Evolutionary conservation across 305 asterid species (phyloP).

Genomic region (Coffea humblotiana): DNA sequence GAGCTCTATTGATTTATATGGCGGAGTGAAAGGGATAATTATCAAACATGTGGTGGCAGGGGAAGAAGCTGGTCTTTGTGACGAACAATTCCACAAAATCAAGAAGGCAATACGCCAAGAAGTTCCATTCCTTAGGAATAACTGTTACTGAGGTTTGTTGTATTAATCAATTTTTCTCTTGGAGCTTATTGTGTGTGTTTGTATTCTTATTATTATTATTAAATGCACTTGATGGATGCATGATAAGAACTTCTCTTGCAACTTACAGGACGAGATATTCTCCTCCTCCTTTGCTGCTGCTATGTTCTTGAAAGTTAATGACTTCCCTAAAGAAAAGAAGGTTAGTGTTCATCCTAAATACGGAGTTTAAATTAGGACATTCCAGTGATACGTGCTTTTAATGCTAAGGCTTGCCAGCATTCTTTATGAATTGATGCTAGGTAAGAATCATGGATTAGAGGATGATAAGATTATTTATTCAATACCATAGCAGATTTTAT

Average conservation of each 20-base stretch:
- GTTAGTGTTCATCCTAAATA: slow-evolving; percentile 28
- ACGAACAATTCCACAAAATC: slow-evolving; percentile 88
- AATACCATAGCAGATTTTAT: neutral
- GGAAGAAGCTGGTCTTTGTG: slow-evolving; percentile 76
- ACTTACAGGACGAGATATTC: slow-evolving; percentile 80
- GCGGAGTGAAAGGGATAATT: neutral
- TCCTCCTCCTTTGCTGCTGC: slow-evolving; percentile 95
- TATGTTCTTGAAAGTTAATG: slow-evolving; percentile 73
- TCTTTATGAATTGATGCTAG: neutral
- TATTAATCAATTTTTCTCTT: neutral
- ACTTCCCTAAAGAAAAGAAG: slow-evolving; percentile 83
- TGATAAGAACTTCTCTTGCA: neutral
- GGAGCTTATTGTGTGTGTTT: neutral
- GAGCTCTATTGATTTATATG: neutral
- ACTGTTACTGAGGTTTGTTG: slow-evolving; percentile 64
- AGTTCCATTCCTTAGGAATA: slow-evolving; percentile 73
- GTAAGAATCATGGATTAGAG: neutral
- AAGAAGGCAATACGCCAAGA: slow-evolving; percentile 63
- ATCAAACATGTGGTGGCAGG: slow-evolving; percentile 39
- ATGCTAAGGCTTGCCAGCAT: neutral
- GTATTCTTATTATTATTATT: neutral
- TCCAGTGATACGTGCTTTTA: slow-evolving; percentile 3
- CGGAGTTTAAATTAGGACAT: neutral
- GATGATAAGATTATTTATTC: neutral
- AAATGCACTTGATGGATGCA: neutral